Base-by-base conservation (phyloP, 2,329 filamentous ascomycete species). In the Aspergillus vadensis region DNA sequence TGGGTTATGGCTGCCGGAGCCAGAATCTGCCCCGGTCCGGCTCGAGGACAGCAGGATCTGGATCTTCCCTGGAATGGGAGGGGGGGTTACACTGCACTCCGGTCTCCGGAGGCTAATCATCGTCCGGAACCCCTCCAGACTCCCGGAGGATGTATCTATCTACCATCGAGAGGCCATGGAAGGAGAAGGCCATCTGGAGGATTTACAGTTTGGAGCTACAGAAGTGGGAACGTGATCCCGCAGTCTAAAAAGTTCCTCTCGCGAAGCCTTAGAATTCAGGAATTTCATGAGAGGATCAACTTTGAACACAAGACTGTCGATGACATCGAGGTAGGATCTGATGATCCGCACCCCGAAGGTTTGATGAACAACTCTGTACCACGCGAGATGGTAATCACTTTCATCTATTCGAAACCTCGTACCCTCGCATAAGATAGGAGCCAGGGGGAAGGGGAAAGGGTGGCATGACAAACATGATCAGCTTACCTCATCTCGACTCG, bases 141-240 rank as follows among this genome's bases (percentile, higher is more conserved):
- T 43, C 32, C 51, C 14, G 36, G 15, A 36, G 17, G 39, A 32
- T 41, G 23, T 30, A 12, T 10, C 27, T 10, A 30, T 27, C 27
- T 30, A 30, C 9, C 3, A 30, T 27, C 25, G 25, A 30, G 27
- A 30, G 9, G 9, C 14, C 21, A 55, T 27, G 4, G 15, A 36
- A 53, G 8, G 19, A 17, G 4, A 36, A 8, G 21, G 19, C 21
- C 19, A 19, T 10, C 49, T 41, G 55, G 55, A 60, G 58, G 60
- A 61, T 63, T 62, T 61, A 63, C 62, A 55, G 55, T 63, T 61
- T 55, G 27, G 39, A 38, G 5, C 51, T n/a, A 54, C 30, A 48
- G 12, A 15, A n/a, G 51, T 25, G 39, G 51, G 36, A 58, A 55
- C 21, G n/a, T 55, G 38, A 49, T 55, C 32, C 55, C 27, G 43